These are phyloP conservation scores for Sphagnurus paluster DNA, from an alignment of 1,284 basidiomycete genomes.

Conservation along the genomic window DNA sequence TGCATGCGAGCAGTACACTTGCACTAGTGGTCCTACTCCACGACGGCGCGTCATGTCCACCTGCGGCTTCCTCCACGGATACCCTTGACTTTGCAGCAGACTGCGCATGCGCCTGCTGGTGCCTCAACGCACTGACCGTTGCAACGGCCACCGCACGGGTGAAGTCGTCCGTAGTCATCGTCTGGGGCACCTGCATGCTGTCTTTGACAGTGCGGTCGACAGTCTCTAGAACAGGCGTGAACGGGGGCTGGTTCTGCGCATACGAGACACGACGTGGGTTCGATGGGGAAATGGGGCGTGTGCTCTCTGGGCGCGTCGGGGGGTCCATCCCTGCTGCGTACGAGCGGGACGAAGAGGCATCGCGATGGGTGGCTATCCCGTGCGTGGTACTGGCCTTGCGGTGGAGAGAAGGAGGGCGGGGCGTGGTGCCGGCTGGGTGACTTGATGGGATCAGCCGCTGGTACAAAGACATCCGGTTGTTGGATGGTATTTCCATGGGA, in stretches of 20 bases:
- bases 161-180: slow-evolving; percentile 84
- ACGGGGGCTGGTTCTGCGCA: slow-evolving; percentile 43
- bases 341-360: slow-evolving; percentile 22
- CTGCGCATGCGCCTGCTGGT: slow-evolving; percentile 55
- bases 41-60: slow-evolving; percentile 93
- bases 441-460: slow-evolving; percentile 54
- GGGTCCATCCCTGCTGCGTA: slow-evolving; percentile 14
- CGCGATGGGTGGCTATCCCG: slow-evolving; percentile 39
- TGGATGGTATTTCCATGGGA: slow-evolving; percentile 55
- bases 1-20: slow-evolving; percentile 87
- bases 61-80: slow-evolving; percentile 44
- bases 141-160: slow-evolving; percentile 89
- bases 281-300: slow-evolving; percentile 36
- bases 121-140: slow-evolving; percentile 82
- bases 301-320: slow-evolving; percentile 16
- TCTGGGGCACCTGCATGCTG: slow-evolving; percentile 60
- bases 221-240: slow-evolving; percentile 75
- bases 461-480: slow-evolving; percentile 72
- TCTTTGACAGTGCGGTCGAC: slow-evolving; percentile 74
- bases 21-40: slow-evolving; percentile 90
- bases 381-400: slow-evolving; percentile 47
- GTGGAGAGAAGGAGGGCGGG: slow-evolving; percentile 30
- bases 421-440: slow-evolving; percentile 15
- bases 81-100: slow-evolving; percentile 43
- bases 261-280: slow-evolving; percentile 57